Conservation (phyloP, 2,329 filamentous ascomycete genomes). For the Cercospora nicotianae region DNA sequence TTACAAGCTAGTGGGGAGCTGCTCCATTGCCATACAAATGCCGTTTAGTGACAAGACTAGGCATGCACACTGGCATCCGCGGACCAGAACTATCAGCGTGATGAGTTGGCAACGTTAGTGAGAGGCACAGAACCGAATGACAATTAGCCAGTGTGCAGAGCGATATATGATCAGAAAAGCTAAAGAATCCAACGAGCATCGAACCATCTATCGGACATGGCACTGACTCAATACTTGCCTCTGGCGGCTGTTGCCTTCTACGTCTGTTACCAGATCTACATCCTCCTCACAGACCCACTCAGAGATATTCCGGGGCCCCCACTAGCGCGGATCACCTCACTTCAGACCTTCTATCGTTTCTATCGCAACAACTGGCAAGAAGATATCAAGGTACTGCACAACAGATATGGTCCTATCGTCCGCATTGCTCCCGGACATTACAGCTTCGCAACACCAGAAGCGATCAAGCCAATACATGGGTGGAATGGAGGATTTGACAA, state of each 20-base stretch:
- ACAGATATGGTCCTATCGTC: slow-evolving; percentile 66
- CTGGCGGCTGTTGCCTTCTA: neutral
- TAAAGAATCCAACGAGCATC: neutral
- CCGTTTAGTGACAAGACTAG: slow-evolving; percentile 7
- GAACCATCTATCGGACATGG: neutral
- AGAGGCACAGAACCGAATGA: neutral
- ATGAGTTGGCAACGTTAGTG: slow-evolving; percentile 9
- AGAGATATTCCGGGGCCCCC: slow-evolving; percentile 20
- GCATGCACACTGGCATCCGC: slow-evolving; percentile 7
- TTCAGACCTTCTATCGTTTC: slow-evolving; percentile 19
- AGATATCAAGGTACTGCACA: slow-evolving; percentile 50
- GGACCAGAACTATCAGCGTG: slow-evolving; percentile 4
- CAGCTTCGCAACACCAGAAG: slow-evolving; percentile 67
- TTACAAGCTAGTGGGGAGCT: neutral
- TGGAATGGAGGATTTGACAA: slow-evolving; percentile 30
- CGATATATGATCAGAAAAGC: neutral
- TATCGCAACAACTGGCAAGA: slow-evolving; percentile 20
- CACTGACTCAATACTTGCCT: neutral
- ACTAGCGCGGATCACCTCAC: slow-evolving; percentile 18
- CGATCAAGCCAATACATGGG: slow-evolving; percentile 48
- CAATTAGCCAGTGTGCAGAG: neutral
- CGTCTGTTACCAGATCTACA: slow-evolving; percentile 8
- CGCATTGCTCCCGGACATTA: slow-evolving; percentile 73
- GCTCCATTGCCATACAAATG: neutral
- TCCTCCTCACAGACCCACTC: slow-evolving; percentile 13